Evolutionary conservation across 441 rosid species (phyloP).

Genomic region (Erodium texanum): DNA sequence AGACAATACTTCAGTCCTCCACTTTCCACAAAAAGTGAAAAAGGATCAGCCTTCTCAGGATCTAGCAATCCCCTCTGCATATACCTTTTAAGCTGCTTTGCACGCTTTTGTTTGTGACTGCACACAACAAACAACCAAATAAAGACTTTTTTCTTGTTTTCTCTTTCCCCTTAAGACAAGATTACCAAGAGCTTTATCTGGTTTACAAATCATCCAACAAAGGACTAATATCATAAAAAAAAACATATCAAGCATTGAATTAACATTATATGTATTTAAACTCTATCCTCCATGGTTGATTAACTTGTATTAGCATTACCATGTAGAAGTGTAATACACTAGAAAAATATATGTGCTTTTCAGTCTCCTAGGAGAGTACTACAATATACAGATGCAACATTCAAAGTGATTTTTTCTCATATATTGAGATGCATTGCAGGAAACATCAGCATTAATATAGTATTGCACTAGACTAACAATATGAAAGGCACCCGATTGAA

Average conservation of each 20-base stretch:
- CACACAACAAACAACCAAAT: constrained; percentile 18
- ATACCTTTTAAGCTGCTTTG: constrained; percentile 71
- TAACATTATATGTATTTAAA: not conserved
- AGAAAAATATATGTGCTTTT: not conserved
- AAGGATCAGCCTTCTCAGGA: constrained; percentile 91
- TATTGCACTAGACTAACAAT: not conserved
- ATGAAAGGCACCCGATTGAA: not conserved
- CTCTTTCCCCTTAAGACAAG: not conserved
- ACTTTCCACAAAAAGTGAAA: constrained; percentile 78
- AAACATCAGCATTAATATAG: not conserved
- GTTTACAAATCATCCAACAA: not conserved
- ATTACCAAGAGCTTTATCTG: not conserved
- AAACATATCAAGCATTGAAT: not conserved
- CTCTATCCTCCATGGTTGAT: not conserved
- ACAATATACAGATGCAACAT: not conserved
- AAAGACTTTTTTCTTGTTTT: not conserved
- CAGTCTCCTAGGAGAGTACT: not conserved
- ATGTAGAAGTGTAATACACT: not conserved
- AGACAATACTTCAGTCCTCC: constrained; percentile 75
- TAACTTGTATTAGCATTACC: not conserved
- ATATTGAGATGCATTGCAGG: not conserved
- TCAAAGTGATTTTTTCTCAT: not conserved
- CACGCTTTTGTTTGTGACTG: constrained; percentile 85
- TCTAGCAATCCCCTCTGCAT: constrained; percentile 86
- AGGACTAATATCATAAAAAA: not conserved